A percentile compares a stretch with the other conserved stretches of the same genome.
These are phyloP conservation scores for Scalesia atractyloides DNA, from an alignment of 129 eudicot genomes.

Conservation along the genomic window DNA sequence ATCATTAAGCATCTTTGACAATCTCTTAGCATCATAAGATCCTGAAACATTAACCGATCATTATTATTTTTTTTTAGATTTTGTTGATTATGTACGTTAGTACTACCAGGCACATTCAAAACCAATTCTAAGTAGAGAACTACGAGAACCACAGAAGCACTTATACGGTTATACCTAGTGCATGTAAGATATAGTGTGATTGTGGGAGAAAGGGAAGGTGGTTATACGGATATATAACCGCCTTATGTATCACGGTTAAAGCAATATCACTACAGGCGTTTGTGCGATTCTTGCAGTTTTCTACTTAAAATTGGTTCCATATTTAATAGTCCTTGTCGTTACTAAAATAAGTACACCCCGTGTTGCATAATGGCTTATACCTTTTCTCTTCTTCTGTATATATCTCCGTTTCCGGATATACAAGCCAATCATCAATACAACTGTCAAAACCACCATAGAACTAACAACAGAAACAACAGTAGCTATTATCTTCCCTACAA, in stretches of 20 bases:
- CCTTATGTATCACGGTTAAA: no score
- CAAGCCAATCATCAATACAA: conserved; percentile 45
- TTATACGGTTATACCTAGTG: no score
- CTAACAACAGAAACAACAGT: conserved; percentile 58
- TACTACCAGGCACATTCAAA: neutral
- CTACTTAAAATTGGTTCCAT: no score
- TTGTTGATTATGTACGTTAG: neutral
- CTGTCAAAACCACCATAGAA: conserved; percentile 51
- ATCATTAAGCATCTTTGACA: conserved; percentile 54
- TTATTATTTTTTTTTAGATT: neutral
- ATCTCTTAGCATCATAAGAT: conserved; percentile 41
- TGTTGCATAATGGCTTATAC: conserved; percentile 22
- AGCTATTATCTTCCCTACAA: conserved; percentile 52
- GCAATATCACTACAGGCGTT: no score
- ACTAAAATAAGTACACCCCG: neutral
- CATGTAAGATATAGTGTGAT: no score
- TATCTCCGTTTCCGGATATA: conserved; percentile 50
- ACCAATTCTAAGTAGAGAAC: no score
- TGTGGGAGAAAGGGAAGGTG: no score
- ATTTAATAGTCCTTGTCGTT: neutral
- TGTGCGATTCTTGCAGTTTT: no score
- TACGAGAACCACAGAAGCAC: no score
- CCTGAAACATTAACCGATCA: conserved; percentile 22
- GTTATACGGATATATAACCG: no score
- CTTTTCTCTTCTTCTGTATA: conserved; percentile 68